These are phyloP conservation scores for Phaeophleospora eucalypticola DNA, from an alignment of 2,329 filamentous ascomycete species.

Conservation along the genomic window DNA sequence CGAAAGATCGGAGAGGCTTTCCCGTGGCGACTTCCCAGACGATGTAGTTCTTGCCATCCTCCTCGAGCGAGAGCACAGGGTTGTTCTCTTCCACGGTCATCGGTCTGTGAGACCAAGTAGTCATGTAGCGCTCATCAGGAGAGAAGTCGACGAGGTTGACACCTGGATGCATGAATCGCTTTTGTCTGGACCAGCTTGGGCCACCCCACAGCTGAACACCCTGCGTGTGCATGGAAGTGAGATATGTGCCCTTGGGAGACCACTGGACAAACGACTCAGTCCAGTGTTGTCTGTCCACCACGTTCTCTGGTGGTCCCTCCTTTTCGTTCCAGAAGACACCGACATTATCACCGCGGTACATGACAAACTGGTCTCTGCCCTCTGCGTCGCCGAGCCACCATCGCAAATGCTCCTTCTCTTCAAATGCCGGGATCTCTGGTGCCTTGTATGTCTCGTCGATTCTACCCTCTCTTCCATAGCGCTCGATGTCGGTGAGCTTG, in stretches of 20 bases:
- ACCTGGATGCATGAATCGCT: constrained; percentile 89
- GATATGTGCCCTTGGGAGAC: constrained; percentile 90
- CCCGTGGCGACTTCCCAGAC: constrained; percentile 94
- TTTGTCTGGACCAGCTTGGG: constrained; percentile 79
- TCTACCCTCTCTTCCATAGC: constrained; percentile 88
- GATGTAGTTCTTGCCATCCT: constrained; percentile 98
- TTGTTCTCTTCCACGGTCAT: constrained; percentile 90
- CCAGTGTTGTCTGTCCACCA: constrained; percentile 93
- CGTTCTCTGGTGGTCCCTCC: constrained; percentile 78
- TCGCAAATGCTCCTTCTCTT: constrained; percentile 88
- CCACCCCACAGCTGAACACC: constrained; percentile 98
- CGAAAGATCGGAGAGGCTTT: constrained; percentile 87
- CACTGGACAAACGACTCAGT: constrained; percentile 97
- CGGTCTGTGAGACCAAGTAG: constrained; percentile 93
- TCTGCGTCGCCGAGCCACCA: constrained; percentile 89
- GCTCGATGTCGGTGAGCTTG: constrained; percentile 97
- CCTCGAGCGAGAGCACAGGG: constrained; percentile 69
- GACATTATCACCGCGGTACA: constrained; percentile 88
- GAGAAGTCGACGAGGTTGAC: constrained; percentile 97
- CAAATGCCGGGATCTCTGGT: constrained; percentile 78
- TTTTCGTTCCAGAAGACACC: constrained; percentile 99
- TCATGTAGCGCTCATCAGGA: constrained; percentile 84
- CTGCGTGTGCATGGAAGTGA: constrained; percentile 91
- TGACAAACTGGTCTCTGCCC: constrained; percentile 90
- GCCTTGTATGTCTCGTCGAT: constrained; percentile 85